Percentiles rank a stretch among this genome's conserved stretches.
phyloP scores from a whole-genome alignment of 495 filamentous ascomycete species.

The Podospora bellae-mahoneyi region DNA sequence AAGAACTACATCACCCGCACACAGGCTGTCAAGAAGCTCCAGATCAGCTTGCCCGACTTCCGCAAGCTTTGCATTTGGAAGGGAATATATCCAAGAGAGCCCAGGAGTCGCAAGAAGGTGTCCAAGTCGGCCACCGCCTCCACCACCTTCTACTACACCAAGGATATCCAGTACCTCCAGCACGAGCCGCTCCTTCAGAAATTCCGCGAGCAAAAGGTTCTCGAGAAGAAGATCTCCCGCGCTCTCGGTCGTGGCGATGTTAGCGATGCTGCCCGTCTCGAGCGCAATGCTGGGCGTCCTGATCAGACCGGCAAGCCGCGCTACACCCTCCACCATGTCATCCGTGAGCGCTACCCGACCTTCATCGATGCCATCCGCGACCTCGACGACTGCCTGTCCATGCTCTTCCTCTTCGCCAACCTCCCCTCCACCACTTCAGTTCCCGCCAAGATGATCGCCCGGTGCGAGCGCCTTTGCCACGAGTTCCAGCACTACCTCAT shows the following conservation, averaged over 20 bases:
- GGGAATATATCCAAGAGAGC: slow-evolving; percentile 96
- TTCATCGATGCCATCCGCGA: slow-evolving; percentile 93
- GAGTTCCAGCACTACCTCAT: slow-evolving; percentile 99
- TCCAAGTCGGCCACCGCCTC: slow-evolving; percentile 83
- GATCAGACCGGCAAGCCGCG: slow-evolving; percentile 82
- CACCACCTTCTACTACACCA: slow-evolving; percentile 98
- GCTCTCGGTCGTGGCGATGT: slow-evolving; percentile 90
- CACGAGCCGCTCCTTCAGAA: slow-evolving; percentile 94
- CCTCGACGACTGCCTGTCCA: slow-evolving; percentile 92
- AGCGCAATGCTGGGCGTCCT: slow-evolving; percentile 61
- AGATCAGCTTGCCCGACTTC: slow-evolving; percentile 95
- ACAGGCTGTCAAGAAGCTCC: slow-evolving; percentile 93
- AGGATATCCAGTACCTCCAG: slow-evolving; percentile 95
- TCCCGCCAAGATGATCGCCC: slow-evolving; percentile 85
- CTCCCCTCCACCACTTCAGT: slow-evolving; percentile 85
- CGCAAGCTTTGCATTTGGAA: slow-evolving; percentile 98
- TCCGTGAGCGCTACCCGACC: slow-evolving; percentile 96
- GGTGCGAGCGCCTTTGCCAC: slow-evolving; percentile 84
- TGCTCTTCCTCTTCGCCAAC: slow-evolving; percentile 96
- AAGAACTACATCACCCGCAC: slow-evolving; percentile 98
- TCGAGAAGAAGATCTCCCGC: slow-evolving; percentile 93
- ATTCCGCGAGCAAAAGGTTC: slow-evolving; percentile 92
- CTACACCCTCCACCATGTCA: slow-evolving; percentile 90
- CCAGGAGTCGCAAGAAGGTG: slow-evolving; percentile 92
- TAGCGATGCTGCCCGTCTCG: slow-evolving; percentile 67